phyloP scores from a whole-genome alignment of 2,329 filamentous ascomycete genomes.

The Cladosporium sp. region DNA sequence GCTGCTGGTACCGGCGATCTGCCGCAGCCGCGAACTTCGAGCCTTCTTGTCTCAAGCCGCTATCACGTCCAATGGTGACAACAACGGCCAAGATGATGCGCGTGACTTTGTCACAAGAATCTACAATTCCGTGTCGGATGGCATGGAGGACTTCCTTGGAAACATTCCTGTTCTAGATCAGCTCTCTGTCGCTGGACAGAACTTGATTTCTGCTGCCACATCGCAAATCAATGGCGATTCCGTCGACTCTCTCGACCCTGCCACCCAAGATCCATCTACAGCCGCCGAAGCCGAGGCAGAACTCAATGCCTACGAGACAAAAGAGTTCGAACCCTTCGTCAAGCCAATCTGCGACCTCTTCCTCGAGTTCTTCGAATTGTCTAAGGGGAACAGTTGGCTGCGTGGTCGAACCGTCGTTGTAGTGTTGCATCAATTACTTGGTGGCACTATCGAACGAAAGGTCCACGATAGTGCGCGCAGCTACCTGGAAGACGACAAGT shows the following conservation, averaged over 20 bases:
- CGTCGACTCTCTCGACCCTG: conserved; percentile 44
- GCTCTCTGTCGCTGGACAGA: conserved; percentile 87
- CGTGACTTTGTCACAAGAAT: conserved; percentile 87
- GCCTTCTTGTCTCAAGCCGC: conserved; percentile 88
- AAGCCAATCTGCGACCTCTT: conserved; percentile 99
- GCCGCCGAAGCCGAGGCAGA: conserved; percentile 86
- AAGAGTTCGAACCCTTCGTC: conserved; percentile 89
- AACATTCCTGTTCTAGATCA: conserved; percentile 96
- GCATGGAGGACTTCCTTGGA: conserved; percentile 96
- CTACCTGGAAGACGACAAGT: conserved; percentile 73
- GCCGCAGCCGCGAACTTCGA: conserved; percentile 85
- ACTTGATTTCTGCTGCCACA: conserved; percentile 74
- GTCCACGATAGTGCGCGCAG: conserved; percentile 79
- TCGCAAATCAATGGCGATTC: conserved; percentile 48
- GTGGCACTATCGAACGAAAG: conserved; percentile 93
- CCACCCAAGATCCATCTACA: conserved; percentile 48
- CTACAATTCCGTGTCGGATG: conserved; percentile 95
- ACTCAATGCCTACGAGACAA: conserved; percentile 86
- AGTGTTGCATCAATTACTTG: conserved; percentile 90
- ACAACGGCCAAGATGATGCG: conserved; percentile 58
- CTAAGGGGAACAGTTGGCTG: conserved; percentile 95
- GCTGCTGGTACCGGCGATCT: conserved; percentile 85
- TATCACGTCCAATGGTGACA: conserved; percentile 62
- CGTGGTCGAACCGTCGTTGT: conserved; percentile 93
- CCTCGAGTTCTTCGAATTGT: conserved; percentile 90